Evolutionary conservation across 1,284 basidiomycete species (phyloP).

Genomic region (Cryptococcus sp.): DNA sequence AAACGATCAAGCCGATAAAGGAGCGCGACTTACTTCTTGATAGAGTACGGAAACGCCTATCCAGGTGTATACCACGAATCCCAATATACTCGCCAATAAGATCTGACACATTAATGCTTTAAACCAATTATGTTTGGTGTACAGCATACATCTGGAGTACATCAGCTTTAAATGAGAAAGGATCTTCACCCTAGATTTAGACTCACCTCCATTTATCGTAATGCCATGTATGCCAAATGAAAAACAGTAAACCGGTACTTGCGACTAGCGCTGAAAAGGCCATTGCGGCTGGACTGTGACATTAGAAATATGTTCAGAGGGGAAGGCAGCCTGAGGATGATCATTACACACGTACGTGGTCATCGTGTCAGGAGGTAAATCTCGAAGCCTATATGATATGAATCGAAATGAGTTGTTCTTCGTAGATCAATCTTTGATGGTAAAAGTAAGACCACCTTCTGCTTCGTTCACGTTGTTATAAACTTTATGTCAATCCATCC

Average conservation of each 20-base stretch:
- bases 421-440: too few species aligned
- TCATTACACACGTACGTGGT: too few species aligned
- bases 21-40: constrained; percentile 16
- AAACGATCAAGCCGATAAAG: not conserved
- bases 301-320: too few species aligned
- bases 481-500: too few species aligned
- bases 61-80: constrained; percentile 14
- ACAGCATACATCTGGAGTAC: constrained; percentile 20
- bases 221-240: constrained; percentile 35
- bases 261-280: constrained; percentile 17
- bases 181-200: constrained; percentile 4
- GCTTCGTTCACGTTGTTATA: too few species aligned
- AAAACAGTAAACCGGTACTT: constrained; percentile 18
- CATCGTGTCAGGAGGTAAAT: too few species aligned
- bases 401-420: too few species aligned
- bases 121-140: constrained; percentile 26
- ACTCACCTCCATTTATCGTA: constrained; percentile 23
- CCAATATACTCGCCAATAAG: constrained; percentile 14
- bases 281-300: constrained; percentile 15
- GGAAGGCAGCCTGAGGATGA: too few species aligned
- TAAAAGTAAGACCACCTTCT: too few species aligned
- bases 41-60: constrained; percentile 22
- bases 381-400: too few species aligned
- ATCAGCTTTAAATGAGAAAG: not conserved
- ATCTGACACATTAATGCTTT: constrained; percentile 23